Evolutionary conservation across 2,329 filamentous ascomycete species (phyloP), one percentile per base, ranked within the genome.

Genomic region (Bipolaris oryzae): DNA sequence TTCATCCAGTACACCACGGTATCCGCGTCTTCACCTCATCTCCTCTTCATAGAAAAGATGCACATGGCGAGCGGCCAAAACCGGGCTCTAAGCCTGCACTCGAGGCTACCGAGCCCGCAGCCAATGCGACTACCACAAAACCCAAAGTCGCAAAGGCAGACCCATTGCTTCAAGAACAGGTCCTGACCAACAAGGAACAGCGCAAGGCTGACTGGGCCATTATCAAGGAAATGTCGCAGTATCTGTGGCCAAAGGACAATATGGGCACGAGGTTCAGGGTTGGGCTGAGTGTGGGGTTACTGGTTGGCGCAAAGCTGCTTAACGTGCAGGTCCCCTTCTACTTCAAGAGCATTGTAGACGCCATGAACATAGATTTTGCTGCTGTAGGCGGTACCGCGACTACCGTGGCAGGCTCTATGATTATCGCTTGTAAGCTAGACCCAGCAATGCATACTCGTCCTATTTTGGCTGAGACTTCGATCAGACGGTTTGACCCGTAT

Each of bases 301-400:
- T 99, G 35, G 79, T 99, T 20, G 91, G 93, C 57, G 92, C 92
- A 73, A 99, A 99, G 83, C 87, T 87, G 67, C 72, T 99, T 71
- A 99, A 98, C 76, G 95, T 99, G 15, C 92, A 99, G 80, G 92
- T 99, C 44, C 95, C 95, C 0, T 99, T 99, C 75, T 99, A 97
- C 82, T 99, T 99, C 82, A 98, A 98, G 82, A 93, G 81, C 76
- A 98, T 99, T 63, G 91, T 99, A 39, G 96, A 99, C 76, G 88
- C 91, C 18, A 96, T 99, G 92, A 99, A 99, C 75, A 85, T 99
- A 66, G 95, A 99, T 76, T 88, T 96, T 73, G 85, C 86, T n/a
- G 84, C 89, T 15, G 80, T 91, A 5, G 94, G 92, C n/a, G 93
- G 92, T 7, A 96, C 92, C 0, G 93, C 92, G 25, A 90, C 89